phyloP scores from a whole-genome alignment of 2,329 filamentous ascomycete species.

The Zarea fungicola region DNA sequence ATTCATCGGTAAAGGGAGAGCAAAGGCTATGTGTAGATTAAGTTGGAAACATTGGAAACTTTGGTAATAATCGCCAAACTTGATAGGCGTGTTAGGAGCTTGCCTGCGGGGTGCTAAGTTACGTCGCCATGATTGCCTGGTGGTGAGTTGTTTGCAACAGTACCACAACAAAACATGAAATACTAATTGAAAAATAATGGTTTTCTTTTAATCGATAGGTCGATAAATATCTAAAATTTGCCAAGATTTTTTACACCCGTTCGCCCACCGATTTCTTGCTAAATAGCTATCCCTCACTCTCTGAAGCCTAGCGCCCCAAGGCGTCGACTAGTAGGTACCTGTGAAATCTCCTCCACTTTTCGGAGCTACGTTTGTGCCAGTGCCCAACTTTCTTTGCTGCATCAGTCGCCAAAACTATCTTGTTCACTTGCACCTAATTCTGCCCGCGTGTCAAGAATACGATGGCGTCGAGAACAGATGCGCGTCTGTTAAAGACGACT shows the following conservation, averaged over 20 bases:
- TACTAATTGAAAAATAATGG: not conserved
- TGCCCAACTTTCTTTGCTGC: not conserved
- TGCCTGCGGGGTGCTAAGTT: conserved; percentile 8
- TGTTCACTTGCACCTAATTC: not conserved
- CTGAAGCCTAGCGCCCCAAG: no score
- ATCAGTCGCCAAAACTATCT: not conserved
- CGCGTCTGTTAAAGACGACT: conserved; percentile 82
- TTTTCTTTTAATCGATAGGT: no score
- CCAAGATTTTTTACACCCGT: no score
- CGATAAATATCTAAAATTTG: not conserved
- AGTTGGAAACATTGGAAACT: not conserved
- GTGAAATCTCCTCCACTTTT: conserved; percentile 6
- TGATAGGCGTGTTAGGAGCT: not conserved
- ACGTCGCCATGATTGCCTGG: conserved; percentile 5
- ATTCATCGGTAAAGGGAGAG: conserved; percentile 36
- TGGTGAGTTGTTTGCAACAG: not conserved
- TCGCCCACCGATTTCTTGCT: no score
- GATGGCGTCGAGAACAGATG: conserved; percentile 82
- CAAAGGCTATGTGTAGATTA: not conserved
- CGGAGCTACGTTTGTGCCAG: not conserved
- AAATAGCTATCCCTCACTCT: no score
- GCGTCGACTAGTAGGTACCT: not conserved
- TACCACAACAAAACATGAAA: not conserved
- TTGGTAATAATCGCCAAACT: not conserved
- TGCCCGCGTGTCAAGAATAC: conserved; percentile 18